Evolutionary conservation across 1,139 yeast species (phyloP).

Genomic region (Pneumocystis wakefieldiae): DNA sequence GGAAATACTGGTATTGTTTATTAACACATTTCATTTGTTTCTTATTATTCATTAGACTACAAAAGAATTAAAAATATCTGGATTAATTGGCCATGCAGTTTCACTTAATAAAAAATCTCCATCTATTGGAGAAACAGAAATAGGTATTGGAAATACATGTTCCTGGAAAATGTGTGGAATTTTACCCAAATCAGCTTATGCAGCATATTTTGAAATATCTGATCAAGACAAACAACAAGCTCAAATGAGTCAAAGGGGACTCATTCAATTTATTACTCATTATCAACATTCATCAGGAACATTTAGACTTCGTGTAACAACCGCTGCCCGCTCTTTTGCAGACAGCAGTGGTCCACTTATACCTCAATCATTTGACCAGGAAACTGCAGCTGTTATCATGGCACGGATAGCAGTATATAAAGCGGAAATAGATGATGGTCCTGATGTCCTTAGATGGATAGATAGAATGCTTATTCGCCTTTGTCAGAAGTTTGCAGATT

Average conservation of each 20-base stretch:
- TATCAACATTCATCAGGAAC: slow-evolving; percentile 50
- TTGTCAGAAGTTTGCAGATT: slow-evolving; percentile 80
- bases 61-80: slow-evolving; percentile 75
- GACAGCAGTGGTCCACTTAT: slow-evolving; percentile 36
- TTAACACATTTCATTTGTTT: neutral
- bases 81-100: slow-evolving; percentile 86
- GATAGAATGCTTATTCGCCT: slow-evolving; percentile 73
- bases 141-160: slow-evolving; percentile 85
- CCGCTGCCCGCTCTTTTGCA: slow-evolving; percentile 53
- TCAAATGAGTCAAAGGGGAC: slow-evolving; percentile 23
- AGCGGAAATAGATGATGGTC: slow-evolving; percentile 60
- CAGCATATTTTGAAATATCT: slow-evolving; percentile 68
- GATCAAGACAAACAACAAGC: slow-evolving; percentile 32
- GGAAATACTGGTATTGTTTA: slow-evolving; percentile 41
- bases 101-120: slow-evolving; percentile 47
- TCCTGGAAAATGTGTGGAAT: slow-evolving; percentile 73
- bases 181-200: slow-evolving; percentile 77
- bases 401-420: slow-evolving; percentile 85
- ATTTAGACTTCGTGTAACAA: slow-evolving; percentile 80
- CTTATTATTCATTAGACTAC: slow-evolving; percentile 34
- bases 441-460: slow-evolving; percentile 69
- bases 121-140: slow-evolving; percentile 80
- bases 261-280: slow-evolving; percentile 58
- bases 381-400: slow-evolving; percentile 94
- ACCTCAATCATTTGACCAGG: slow-evolving; percentile 79